phyloP scores from a whole-genome alignment of 106 monocot species.

The Alisma plantagoaquatica region DNA sequence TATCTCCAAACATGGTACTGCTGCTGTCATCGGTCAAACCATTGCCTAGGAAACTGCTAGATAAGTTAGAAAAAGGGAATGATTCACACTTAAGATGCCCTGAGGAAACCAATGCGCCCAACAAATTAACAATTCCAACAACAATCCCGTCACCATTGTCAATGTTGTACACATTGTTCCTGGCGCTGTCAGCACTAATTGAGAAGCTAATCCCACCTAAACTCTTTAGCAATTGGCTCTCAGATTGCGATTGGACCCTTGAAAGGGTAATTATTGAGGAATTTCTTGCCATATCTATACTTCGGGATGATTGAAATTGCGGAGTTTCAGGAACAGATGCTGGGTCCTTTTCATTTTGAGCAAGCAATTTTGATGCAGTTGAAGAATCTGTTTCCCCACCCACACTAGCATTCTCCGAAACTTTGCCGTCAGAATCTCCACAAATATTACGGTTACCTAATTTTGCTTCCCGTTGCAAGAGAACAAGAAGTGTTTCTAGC shows the following conservation, averaged over 20 bases:
- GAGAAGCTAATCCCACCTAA: conserved; percentile 72
- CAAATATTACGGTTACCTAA: conserved; percentile 47
- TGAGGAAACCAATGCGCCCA: conserved; percentile 73
- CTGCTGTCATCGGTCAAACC: conserved; percentile 49
- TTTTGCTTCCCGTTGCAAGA: conserved; percentile 83
- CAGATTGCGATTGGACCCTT: conserved; percentile 37
- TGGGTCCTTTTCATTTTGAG: too few species aligned
- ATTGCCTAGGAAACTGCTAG: conserved; percentile 21
- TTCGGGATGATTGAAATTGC: too few species aligned
- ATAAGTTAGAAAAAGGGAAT: conserved; percentile 21
- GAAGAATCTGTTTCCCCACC: conserved; percentile 9
- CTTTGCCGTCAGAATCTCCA: conserved; percentile 3
- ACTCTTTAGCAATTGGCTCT: conserved; percentile 43
- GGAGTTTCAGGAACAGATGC: too few species aligned
- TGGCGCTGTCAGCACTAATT: conserved; percentile 68
- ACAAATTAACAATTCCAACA: conserved; percentile 79
- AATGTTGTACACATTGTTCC: conserved; percentile 78
- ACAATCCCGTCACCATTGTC: conserved; percentile 88
- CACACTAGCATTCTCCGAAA: not conserved
- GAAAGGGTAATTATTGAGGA: conserved; percentile 25
- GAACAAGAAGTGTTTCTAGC: conserved; percentile 79
- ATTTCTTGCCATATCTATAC: too few species aligned
- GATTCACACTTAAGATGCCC: conserved; percentile 60
- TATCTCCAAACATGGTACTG: conserved; percentile 68
- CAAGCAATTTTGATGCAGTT: conserved; percentile 9